These are phyloP conservation scores for Glycyrrhiza uralensis DNA, from an alignment of 306 rosid genomes.

Conservation along the genomic window DNA sequence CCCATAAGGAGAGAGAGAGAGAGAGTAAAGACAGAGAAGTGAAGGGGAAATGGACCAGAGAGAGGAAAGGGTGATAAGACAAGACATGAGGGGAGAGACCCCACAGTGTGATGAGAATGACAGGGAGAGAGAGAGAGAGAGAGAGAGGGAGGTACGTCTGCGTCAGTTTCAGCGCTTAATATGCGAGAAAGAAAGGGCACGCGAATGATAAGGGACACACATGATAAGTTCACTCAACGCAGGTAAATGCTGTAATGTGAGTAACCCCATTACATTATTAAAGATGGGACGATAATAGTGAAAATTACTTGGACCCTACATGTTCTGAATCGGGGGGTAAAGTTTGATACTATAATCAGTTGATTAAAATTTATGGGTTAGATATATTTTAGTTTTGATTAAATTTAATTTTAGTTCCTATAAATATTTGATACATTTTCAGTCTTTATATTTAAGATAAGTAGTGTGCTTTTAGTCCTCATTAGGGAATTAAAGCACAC, in stretches of 20 bases:
- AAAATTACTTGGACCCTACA: too few relatives aligned
- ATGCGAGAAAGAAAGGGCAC: slow-evolving; percentile 45
- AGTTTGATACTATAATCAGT: too few relatives aligned
- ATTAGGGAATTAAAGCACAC: too few relatives aligned
- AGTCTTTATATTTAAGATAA: too few relatives aligned
- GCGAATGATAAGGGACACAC: slow-evolving; percentile 42
- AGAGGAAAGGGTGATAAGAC: slow-evolving; percentile 43
- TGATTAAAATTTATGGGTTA: too few relatives aligned
- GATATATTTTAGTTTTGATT: too few relatives aligned
- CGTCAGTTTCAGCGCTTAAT: slow-evolving; percentile 56
- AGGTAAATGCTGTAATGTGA: not conserved
- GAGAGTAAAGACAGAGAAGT: slow-evolving; percentile 13
- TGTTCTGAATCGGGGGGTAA: too few relatives aligned
- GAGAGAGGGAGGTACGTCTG: slow-evolving; percentile 51
- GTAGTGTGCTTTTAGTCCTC: too few relatives aligned
- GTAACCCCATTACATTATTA: too few relatives aligned
- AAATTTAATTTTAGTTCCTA: too few relatives aligned
- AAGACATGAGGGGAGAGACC: slow-evolving; percentile 28
- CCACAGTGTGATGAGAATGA: slow-evolving; percentile 16
- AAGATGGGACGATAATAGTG: too few relatives aligned
- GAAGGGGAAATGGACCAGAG: slow-evolving; percentile 33
- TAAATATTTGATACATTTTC: too few relatives aligned
- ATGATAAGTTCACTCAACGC: slow-evolving; percentile 1
- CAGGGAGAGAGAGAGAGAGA: not conserved
- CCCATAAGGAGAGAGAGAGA: slow-evolving; percentile 26